Conservation (phyloP, 1,139 yeast genomes). For the Geotrichum fermentans region DNA sequence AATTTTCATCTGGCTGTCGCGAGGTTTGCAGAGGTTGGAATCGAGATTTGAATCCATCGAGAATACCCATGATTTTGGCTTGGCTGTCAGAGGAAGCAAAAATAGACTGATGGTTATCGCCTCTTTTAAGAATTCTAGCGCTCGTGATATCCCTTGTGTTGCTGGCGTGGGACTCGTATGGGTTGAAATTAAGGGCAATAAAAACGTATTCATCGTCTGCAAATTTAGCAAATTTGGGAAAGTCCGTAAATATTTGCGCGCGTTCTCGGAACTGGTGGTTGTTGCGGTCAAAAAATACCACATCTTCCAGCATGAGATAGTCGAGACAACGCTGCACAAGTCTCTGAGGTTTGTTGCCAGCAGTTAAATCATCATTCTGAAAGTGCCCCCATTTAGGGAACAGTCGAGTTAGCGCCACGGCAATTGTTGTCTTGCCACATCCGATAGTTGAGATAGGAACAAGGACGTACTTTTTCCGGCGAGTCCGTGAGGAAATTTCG, state of each 20-base stretch:
- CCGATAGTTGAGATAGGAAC: constrained; percentile 89
- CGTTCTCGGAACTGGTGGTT: constrained; percentile 73
- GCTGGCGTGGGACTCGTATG: constrained; percentile 29
- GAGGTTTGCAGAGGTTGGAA: constrained; percentile 54
- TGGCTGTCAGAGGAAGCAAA: constrained; percentile 48
- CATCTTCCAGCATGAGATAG: constrained; percentile 36
- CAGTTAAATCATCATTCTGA: constrained; percentile 76
- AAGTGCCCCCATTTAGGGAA: constrained; percentile 67
- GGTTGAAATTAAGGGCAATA: constrained; percentile 68
- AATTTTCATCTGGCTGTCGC: constrained; percentile 57
- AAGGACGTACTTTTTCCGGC: constrained; percentile 50
- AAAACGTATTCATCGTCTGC: constrained; percentile 35
- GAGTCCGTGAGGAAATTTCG: constrained; percentile 1
- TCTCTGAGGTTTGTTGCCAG: constrained; percentile 39
- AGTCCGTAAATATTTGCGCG: constrained; percentile 54
- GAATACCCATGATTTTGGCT: constrained; percentile 51
- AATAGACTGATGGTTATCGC: constrained; percentile 88
- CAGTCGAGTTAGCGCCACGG: constrained; percentile 53
- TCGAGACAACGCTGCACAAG: constrained; percentile 48
- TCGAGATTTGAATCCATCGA: constrained; percentile 67
- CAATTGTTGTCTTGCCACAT: constrained; percentile 89
- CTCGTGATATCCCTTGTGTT: constrained; percentile 45
- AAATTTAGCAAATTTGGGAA: constrained; percentile 13
- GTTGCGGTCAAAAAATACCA: constrained; percentile 77
- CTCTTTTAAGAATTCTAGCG: constrained; percentile 60